Conservation (phyloP, 208 protist genomes). For the Leishmania gerbilli region DNA sequence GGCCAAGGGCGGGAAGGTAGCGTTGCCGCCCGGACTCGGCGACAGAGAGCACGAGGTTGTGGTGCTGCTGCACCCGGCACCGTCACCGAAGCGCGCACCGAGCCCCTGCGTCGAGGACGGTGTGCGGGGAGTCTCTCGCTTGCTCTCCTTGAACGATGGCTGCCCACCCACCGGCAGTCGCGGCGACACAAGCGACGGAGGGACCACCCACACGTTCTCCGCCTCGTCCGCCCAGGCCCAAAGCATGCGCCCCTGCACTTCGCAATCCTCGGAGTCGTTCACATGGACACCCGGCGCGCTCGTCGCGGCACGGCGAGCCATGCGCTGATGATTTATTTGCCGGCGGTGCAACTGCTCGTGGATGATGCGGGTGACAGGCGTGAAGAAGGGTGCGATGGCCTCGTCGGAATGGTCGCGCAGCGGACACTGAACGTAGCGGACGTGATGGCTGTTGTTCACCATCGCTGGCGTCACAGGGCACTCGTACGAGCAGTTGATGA, state of each 20-base stretch:
- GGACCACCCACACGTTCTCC: slow-evolving; percentile 22
- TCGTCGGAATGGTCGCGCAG: slow-evolving; percentile 81
- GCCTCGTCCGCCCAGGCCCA: slow-evolving; percentile 25
- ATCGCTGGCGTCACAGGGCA: slow-evolving; percentile 49
- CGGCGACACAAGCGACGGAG: slow-evolving; percentile 11
- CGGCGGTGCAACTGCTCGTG: slow-evolving; percentile 79
- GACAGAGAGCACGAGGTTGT: slow-evolving; percentile 19
- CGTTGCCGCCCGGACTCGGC: slow-evolving; percentile 14
- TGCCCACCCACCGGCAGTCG: slow-evolving; percentile 23
- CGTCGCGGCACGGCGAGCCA: neutral
- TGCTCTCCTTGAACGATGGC: slow-evolving; percentile 30
- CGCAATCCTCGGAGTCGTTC: neutral
- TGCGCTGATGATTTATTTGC: slow-evolving; percentile 23
- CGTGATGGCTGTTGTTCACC: slow-evolving; percentile 39
- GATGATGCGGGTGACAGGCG: slow-evolving; percentile 62
- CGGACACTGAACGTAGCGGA: slow-evolving; percentile 56
- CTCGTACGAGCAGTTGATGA: slow-evolving; percentile 73
- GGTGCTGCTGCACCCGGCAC: slow-evolving; percentile 1
- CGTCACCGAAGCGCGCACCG: slow-evolving; percentile 4
- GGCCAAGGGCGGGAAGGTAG: slow-evolving; percentile 14
- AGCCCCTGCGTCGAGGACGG: slow-evolving; percentile 2
- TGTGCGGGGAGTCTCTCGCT: slow-evolving; percentile 27
- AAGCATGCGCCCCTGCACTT: slow-evolving; percentile 6
- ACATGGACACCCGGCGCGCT: neutral
- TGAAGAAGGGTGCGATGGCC: slow-evolving; percentile 54